Evolutionary conservation across 2,329 filamentous ascomycete genomes (phyloP), one percentile per base, ranked within the genome.

Genomic region (Fusarium sp.): DNA sequence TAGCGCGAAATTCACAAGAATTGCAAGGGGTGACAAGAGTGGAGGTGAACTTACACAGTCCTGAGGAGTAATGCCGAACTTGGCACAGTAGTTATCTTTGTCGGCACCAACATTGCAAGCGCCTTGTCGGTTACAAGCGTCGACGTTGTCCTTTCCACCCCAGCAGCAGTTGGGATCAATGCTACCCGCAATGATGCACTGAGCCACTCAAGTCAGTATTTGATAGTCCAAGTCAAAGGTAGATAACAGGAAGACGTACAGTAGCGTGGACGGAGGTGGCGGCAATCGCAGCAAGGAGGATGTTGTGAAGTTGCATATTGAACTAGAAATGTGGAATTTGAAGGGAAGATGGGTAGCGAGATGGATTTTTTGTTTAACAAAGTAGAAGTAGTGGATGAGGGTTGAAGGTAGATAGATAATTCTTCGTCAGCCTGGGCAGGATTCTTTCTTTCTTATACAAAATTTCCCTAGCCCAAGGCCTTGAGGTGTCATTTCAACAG

Each of bases 151-250:
- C 24, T 45, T 28, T 26, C 43, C 43, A 11, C 43, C 43, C 43
- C 43, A 45, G 43, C 43, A 45, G 43, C 43, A 45, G 43, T 45
- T 45, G 22, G 43, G 22, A 22, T 45, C 43, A 31, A 31, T 45
- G 24, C 43, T 45, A 11, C 43, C 43, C 7, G 24, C 43, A 28
- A 45, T 45, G 7, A 31, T 45, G 43, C 43, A 45, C 43, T 45
- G 11, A 31, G 11, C 13, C 8, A 11, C 15, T 13, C 3, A 10
- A 31, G 43, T 45, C 14, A 45, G 43, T 17, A 17, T 15, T 15
- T 36, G 6, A 17, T 17, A 8, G 14, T 15, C 13, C 7, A 5
- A 31, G 28, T 13, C 5, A 24, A 24, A 24, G 28, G 28, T 31
- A 31, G 28, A 31, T 31, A 24, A 10, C 14, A 36, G 11, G 34